A percentile compares a stretch with the other conserved stretches of the same genome.
phyloP scores from a whole-genome alignment of 805 yeast genomes.

The Metschnikowia borealis region DNA sequence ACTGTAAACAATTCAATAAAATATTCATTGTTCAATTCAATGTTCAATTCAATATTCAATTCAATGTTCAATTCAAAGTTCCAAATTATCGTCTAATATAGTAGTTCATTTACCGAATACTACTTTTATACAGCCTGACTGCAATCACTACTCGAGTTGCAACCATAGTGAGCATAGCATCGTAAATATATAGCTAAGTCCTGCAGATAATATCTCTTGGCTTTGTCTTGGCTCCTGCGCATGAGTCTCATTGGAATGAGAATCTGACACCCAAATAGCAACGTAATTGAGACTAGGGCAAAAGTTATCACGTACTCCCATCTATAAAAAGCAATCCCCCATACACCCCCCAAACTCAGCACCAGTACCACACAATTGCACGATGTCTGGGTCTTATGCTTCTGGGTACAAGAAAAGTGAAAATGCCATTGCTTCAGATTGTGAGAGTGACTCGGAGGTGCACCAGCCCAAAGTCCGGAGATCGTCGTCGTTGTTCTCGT shows the following conservation, averaged over 20 bases:
- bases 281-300: neutral
- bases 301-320: neutral
- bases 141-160: neutral
- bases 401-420: conserved; percentile 25
- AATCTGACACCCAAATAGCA: conserved; percentile 3
- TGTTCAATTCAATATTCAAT: too few species aligned
- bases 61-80: too few species aligned
- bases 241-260: neutral
- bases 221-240: neutral
- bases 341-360: neutral
- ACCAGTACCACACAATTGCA: neutral
- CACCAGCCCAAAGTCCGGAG: conserved; percentile 35
- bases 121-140: neutral
- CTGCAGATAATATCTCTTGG: neutral
- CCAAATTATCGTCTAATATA: too few species aligned
- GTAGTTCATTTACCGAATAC: too few species aligned
- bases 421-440: conserved; percentile 35
- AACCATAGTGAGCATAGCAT: neutral
- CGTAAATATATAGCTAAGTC: neutral
- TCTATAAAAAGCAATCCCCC: neutral
- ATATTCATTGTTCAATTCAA: too few species aligned
- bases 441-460: conserved; percentile 29
- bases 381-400: conserved; percentile 18
- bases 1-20: too few species aligned
- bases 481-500: conserved; percentile 50